phyloP scores from a whole-genome alignment of 805 yeast genomes.

The Yarrowia deformans region DNA sequence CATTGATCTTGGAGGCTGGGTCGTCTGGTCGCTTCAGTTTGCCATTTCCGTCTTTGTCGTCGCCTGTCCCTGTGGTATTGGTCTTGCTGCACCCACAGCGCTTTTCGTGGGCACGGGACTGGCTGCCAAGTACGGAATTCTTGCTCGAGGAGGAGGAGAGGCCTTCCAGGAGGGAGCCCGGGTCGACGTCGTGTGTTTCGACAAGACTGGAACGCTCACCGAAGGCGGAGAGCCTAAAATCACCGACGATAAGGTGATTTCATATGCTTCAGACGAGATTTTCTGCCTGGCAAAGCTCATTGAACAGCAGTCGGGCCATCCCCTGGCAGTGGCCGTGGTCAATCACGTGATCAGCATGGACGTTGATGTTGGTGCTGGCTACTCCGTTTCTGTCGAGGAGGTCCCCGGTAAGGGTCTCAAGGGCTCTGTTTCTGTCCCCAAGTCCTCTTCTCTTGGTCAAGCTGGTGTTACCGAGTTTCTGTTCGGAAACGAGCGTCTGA shows the following conservation, averaged over 20 bases:
- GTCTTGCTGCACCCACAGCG: slow-evolving; percentile 86
- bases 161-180: slow-evolving; percentile 80
- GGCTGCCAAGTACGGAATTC: slow-evolving; percentile 77
- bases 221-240: slow-evolving; percentile 65
- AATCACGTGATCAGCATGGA: slow-evolving; percentile 47
- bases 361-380: slow-evolving; percentile 22
- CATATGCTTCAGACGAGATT: not conserved
- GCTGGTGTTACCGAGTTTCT: slow-evolving; percentile 48
- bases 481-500: slow-evolving; percentile 67
- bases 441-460: not conserved
- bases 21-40: slow-evolving; percentile 78
- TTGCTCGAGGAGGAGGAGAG: slow-evolving; percentile 82
- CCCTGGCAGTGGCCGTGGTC: slow-evolving; percentile 67
- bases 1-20: slow-evolving; percentile 75
- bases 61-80: slow-evolving; percentile 88
- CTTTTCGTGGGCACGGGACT: slow-evolving; percentile 79
- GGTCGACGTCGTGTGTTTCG: slow-evolving; percentile 71
- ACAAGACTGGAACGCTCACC: slow-evolving; percentile 81
- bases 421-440: slow-evolving; percentile 50
- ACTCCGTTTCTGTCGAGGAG: slow-evolving; percentile 54
- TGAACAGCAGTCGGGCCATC: slow-evolving; percentile 72
- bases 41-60: slow-evolving; percentile 81
- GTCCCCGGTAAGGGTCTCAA: slow-evolving; percentile 67
- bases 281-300: slow-evolving; percentile 58
- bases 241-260: slow-evolving; percentile 52